phyloP scores from a whole-genome alignment of 2,329 filamentous ascomycete genomes.

The Botrytis fragariae region DNA sequence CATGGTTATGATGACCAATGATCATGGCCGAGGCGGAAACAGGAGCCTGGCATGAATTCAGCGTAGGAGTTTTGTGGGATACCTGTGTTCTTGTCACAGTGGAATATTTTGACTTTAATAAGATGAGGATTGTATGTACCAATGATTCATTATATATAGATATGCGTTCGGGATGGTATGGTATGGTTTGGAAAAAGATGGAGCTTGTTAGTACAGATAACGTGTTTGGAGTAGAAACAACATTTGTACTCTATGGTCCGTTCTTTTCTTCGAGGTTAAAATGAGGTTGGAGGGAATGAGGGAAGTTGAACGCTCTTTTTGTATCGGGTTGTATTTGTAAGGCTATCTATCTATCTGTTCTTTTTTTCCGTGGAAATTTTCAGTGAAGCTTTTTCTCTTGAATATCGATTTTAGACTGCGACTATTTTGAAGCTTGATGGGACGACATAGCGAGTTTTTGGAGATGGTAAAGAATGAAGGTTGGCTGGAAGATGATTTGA shows the following conservation, averaged over 20 bases:
- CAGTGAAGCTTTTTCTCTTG: too few relatives aligned
- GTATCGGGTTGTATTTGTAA: neutral
- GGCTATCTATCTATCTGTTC: neutral
- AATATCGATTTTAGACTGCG: neutral
- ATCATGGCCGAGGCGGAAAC: neutral
- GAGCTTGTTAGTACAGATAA: neutral
- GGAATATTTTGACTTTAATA: neutral
- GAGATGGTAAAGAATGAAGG: too few relatives aligned
- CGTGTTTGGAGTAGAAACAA: neutral
- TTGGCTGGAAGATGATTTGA: too few relatives aligned
- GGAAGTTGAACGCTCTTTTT: neutral
- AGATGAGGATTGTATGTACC: neutral
- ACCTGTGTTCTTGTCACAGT: neutral
- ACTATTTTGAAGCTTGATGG: neutral
- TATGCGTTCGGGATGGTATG: neutral
- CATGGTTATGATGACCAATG: neutral
- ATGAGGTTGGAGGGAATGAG: neutral
- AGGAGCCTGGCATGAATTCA: neutral
- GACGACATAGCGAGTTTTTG: too few relatives aligned
- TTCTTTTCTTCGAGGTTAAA: neutral
- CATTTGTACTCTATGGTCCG: neutral
- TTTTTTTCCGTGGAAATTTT: neutral
- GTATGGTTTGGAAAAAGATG: neutral
- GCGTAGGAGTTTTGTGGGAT: constrained; percentile 4
- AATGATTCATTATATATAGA: constrained; percentile 1